Evolutionary conservation across 2,329 filamentous ascomycete genomes (phyloP).

Genomic region (Colletotrichum tropicicola): DNA sequence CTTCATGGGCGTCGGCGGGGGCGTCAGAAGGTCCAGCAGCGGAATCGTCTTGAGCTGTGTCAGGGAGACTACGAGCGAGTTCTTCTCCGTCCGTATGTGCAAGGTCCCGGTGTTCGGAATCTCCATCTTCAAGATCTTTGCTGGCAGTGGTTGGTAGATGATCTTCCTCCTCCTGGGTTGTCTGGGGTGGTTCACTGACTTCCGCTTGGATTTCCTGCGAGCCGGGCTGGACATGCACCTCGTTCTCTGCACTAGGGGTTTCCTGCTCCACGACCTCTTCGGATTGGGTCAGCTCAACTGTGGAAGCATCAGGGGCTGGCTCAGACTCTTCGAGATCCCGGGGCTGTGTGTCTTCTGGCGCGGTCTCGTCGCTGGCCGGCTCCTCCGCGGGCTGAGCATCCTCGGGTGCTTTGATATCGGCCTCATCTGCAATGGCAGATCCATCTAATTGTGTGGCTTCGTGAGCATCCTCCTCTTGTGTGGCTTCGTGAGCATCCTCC

Average conservation of each 20-base stretch:
- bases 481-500: too few species aligned
- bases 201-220: constrained; percentile 9
- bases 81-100: constrained; percentile 16
- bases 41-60: constrained; percentile 18
- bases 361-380: too few species aligned
- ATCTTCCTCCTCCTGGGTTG: constrained; percentile 12
- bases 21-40: constrained; percentile 13
- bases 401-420: too few species aligned
- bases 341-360: too few species aligned
- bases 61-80: constrained; percentile 15
- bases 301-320: too few species aligned
- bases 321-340: too few species aligned
- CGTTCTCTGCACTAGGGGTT: not conserved
- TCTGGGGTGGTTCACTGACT: constrained; percentile 23
- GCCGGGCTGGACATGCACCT: constrained; percentile 44
- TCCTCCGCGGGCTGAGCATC: too few species aligned
- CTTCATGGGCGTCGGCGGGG: constrained; percentile 8
- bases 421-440: too few species aligned
- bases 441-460: too few species aligned
- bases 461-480: too few species aligned
- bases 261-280: not conserved
- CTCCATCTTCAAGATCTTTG: constrained; percentile 26
- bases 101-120: constrained; percentile 21
- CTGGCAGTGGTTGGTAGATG: constrained; percentile 20
- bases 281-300: not conserved